Base-by-base conservation (phyloP, 805 yeast species). In the Ogataea methanolica region DNA sequence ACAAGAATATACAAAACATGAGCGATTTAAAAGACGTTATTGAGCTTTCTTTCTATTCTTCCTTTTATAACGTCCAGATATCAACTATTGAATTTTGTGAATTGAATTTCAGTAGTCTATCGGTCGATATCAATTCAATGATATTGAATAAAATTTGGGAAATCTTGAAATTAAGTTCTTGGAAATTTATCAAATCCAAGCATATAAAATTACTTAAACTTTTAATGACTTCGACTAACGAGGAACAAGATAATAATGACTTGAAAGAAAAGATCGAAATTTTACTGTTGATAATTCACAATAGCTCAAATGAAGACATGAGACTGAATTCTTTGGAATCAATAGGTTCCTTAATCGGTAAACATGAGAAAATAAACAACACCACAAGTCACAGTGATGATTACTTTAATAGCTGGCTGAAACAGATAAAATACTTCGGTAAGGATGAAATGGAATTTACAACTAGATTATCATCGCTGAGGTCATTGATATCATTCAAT, bases 271-370 rank as follows among this genome's bases (percentile, higher is more conserved):
- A 58, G 21, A 58, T 69, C 55, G 48, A 60, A 2, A 43, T 63
- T 14, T 61, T 75, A 36, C 50, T 56, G 3, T 51, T 66, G 15
- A 51, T 68, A n/a, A 60, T 63, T 31, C 21, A 15, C 5, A 54
- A 60, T 3, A 47, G 58, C 5, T 62, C 63, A 26, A 72, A 75
- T 39, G 82, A 78, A 47, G 76, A 73, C 26, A 63, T 79, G n/a
- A 70, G 66, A 47, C 65, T 76, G 17, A 66, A 78, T 4, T 69
- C 80, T 0, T 56, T 83, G 15, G 82, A 79, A 57, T 68, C 78
- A 1, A 58, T 81, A 11, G 87, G 88, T 0, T 46, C 51, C 7
- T 38, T 46, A 33, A 43, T 47, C 31, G 52, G 50, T 9, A 39
- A 41, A 22, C 33, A 33, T 12, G 14, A 43, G 33, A 16, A 39